Evolutionary conservation across 805 yeast genomes (phyloP), one percentile per base, ranked within the genome.

Genomic region (Spencermartinsiella europaea): DNA sequence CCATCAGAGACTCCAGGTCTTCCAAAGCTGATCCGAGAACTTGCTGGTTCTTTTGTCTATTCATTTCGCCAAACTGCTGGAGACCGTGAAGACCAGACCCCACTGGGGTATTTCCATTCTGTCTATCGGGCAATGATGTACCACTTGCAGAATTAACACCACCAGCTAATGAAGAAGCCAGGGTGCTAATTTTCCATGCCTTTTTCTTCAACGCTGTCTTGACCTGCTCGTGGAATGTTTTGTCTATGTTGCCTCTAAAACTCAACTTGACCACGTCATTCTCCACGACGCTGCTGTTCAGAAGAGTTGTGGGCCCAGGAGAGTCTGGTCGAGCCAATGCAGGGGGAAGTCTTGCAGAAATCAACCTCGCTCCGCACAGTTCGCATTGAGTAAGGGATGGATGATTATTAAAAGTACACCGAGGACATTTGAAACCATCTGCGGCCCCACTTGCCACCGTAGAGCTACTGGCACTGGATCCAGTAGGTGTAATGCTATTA

Each of bases 351-450:
- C 51, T 60, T 39, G 21, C 58, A 19, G 72, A 59, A 2, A 55
- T 47, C 21, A 82, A 61, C 17, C 70, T 69, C 0, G 82, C 70
- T 0, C 96, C 96, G 67, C 98, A 91, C 60, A 93, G 75, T 63
- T 91, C 99, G 64, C 99, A 91, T 51, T 71, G 73, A 33, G 72
- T 65, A 71, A 91, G 70, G 2, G 85, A 78, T 0, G 89, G 85
- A 62, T 90, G 96, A 61, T 91, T 93, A 10, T 79, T 67, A 58
- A 89, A 91, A 0, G 98, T 86, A 55, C 95, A 86, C 10, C 69
- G 61, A 2, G 79, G 72, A 48, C 85, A 80, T 16, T 54, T 19
- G 38, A 49, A 49, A 7, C 54, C 54, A 14, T 46, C 51, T 8
- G 40, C 3, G 2, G 27, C 35, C 31, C 10, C 12, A 7, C 10